Evolutionary conservation across 108 stramenopile species (phyloP), one percentile per base, ranked within the genome.

Genomic region (Conticribra weissflogii): DNA sequence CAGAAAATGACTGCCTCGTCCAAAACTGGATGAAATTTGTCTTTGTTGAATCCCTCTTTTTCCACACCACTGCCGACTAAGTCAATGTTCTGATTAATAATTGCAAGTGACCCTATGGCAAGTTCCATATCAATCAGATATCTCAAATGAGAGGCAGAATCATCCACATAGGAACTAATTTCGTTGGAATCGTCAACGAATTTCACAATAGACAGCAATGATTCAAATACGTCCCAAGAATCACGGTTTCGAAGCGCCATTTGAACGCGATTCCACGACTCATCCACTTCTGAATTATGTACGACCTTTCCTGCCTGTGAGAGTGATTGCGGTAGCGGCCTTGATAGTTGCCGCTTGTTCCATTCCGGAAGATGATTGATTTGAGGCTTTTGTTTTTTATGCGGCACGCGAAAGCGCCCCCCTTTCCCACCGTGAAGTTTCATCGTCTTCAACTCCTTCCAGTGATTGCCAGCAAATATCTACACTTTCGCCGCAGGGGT

Each of bases 251-350:
- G 50, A 65, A 69, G 36, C 22, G 57, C 57, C 19, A 15, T 4
- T 25, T 30, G 64, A 3, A 82, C 55, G 15, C 41, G 19, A 44
- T 56, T 54, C 86, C 82, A 83, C n/a, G 71, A 68, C 49, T 74
- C 24, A 30, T 85, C 71, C 63, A 72, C 63, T n/a, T n/a, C n/a
- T n/a, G n/a, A n/a, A n/a, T n/a, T n/a, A 24, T 68, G 31, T 2
- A 48, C 24, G 16, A 30, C n/a, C 54, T 79, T 71, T 55, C 79
- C 71, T 45, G 18, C 58, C 9, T 70, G 33, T 54, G 79, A 67
- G 18, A 25, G 45, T 48, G 29, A 29, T 22, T 41, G 45, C 45
- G 15, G n/a, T 48, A 28, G 36, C 24, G 46, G 29, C 61, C 66
- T 34, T 29, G 19, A 23, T 30, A n/a, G 34, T 52, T 50, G 29